Evolutionary conservation across 441 rosid species (phyloP).

Genomic region (Brassica hybrid): DNA sequence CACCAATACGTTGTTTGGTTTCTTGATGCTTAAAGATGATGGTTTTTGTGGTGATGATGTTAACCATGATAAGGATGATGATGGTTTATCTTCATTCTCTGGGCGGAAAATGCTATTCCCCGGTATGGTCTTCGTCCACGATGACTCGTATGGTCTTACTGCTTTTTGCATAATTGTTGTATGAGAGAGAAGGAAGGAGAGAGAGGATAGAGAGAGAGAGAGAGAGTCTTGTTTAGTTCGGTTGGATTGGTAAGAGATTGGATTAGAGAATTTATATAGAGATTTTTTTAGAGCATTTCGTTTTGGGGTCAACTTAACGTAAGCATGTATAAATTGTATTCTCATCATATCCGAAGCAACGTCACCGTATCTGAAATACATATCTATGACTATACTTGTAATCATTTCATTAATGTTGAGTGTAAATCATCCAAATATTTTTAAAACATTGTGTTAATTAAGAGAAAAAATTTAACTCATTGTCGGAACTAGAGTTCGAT

Average conservation of each 20-base stretch:
- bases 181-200: slow-evolving; percentile 15
- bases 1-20: slow-evolving; percentile 48
- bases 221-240: slow-evolving; percentile 20
- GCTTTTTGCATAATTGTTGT: slow-evolving; percentile 70
- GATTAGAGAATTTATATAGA: slow-evolving; percentile 36
- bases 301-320: slow-evolving; percentile 32
- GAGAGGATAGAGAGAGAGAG: no score
- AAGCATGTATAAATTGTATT: slow-evolving; percentile 22
- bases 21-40: slow-evolving; percentile 23
- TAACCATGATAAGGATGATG: slow-evolving; percentile 29
- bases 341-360: slow-evolving; percentile 26
- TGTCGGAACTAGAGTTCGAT: slow-evolving; percentile 40
- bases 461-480: slow-evolving; percentile 18
- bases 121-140: slow-evolving; percentile 54
- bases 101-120: slow-evolving; percentile 36
- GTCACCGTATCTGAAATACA: slow-evolving; percentile 40
- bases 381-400: slow-evolving; percentile 3
- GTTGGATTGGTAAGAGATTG: slow-evolving; percentile 28
- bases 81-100: slow-evolving; percentile 34
- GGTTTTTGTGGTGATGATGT: slow-evolving; percentile 16
- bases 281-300: slow-evolving; percentile 21
- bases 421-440: slow-evolving; percentile 14
- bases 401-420: slow-evolving; percentile 20
- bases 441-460: slow-evolving; percentile 17
- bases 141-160: slow-evolving; percentile 43